Base-by-base conservation (phyloP, 129 eudicot species). In the Smallanthus sonchifolius region DNA sequence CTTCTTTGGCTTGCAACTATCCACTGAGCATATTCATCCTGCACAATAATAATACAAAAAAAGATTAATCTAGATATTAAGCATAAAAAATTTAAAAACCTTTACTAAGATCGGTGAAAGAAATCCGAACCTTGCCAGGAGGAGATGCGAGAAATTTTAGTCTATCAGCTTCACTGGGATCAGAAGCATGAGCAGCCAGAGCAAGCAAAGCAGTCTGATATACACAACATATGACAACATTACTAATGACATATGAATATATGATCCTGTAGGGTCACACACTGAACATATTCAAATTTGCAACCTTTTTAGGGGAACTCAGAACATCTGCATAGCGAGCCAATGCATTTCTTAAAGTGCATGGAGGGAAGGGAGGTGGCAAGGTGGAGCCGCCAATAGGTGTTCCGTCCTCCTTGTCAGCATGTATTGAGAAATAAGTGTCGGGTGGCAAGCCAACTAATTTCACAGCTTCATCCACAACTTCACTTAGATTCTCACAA, bases 11-110 rank as follows among this genome's bases (percentile, higher is more conserved):
- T 87, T 55, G 89, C 85, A 68, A 92, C 91, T 75, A 89, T 49
- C 92, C 95, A 89, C 60, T 89, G 91, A 20, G 97, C 83, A 87
- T 92, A 92, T 85, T 92, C 97, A 79, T 92, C 97, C 97, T 92
- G 81, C 65, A 60, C 13, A 19, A 76, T 17, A 34, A 10, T 39
- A 62, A 52, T 6, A 69, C 11, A 11, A 36, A n/a, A n/a, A n/a
- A n/a, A n/a, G n/a, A n/a, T n/a, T n/a, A n/a, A 30, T 28, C 2
- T 56, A 7, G n/a, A 15, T 63, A 5, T 34, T 44, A 40, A 61
- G 55, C 32, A 66, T 38, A 20, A 75, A 38, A 38, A 38, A 0
- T 38, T 1, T 1, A 3, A 6, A 40, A 36, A 4, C 48, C 7
- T 17, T 59, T 20, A 59, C 62, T 28, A 47, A 40, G 0, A 49